Conservation (phyloP, 192 early-diverging fungal species). For the Rhizoclosmatium globosum region DNA sequence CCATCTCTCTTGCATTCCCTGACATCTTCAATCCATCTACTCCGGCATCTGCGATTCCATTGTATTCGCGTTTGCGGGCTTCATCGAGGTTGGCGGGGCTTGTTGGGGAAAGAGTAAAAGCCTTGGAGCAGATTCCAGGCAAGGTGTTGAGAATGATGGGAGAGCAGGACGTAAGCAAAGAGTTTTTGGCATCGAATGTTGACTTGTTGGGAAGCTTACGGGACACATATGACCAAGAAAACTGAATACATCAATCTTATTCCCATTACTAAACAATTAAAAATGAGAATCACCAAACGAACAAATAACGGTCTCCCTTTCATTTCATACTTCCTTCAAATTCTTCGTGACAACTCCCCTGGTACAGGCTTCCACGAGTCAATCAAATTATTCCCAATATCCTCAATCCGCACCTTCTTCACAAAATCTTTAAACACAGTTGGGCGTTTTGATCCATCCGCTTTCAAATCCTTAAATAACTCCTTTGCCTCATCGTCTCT, state of each 20-base stretch:
- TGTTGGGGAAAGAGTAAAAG: background rate
- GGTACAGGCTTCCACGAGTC: conserved; percentile 26
- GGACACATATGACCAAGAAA: conserved; percentile 1
- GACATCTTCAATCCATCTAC: conserved; percentile 12
- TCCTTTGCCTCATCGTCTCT: conserved; percentile 15
- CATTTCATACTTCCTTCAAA: background rate
- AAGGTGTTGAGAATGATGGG: conserved; percentile 16
- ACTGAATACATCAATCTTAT: too few species aligned
- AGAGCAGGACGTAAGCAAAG: background rate
- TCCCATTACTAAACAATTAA: background rate
- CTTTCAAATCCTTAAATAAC: conserved; percentile 31
- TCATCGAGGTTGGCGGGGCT: conserved; percentile 6
- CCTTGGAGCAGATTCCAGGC: conserved; percentile 3
- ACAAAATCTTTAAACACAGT: conserved; percentile 30
- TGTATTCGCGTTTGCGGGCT: conserved; percentile 2
- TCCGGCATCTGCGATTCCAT: background rate
- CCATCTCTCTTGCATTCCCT: conserved; percentile 21
- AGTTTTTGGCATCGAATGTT: conserved; percentile 1
- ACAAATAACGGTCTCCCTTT: conserved; percentile 5
- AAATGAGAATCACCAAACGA: background rate
- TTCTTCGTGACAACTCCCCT: conserved; percentile 14
- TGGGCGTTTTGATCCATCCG: conserved; percentile 29
- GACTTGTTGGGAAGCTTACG: conserved; percentile 14
- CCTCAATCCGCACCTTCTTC: conserved; percentile 15
- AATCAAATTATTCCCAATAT: conserved; percentile 30